A percentile compares a stretch with the other conserved stretches of the same genome.
Evolutionary conservation across 495 filamentous ascomycete genomes (phyloP).

Genomic region (Pyrenopolyporus hunteri): DNA sequence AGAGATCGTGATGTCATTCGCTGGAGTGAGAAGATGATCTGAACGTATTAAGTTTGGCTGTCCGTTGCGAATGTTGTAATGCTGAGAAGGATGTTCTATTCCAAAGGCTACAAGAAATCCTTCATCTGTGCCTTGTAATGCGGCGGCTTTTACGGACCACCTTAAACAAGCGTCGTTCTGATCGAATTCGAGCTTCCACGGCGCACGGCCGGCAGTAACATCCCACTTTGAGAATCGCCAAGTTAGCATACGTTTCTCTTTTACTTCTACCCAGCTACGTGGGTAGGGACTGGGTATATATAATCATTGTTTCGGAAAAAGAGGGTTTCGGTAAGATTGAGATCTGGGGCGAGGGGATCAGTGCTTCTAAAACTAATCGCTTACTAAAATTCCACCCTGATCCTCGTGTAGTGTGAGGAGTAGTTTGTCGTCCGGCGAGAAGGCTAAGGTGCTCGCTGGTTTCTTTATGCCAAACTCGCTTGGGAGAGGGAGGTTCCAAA

Average conservation of each 20-base stretch:
- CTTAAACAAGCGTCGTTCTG: neutral
- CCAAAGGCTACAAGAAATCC: constrained; percentile 3
- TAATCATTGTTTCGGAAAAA: no score
- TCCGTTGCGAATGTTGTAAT: neutral
- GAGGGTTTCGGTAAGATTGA: no score
- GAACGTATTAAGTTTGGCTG: neutral
- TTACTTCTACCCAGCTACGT: no score
- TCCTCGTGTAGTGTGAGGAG: constrained; percentile 1
- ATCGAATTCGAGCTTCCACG: neutral
- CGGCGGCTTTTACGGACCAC: neutral
- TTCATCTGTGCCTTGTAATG: neutral
- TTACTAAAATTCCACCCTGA: constrained; percentile 2
- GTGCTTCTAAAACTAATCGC: no score
- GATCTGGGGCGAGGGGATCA: no score
- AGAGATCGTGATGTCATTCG: neutral
- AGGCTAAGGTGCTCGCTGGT: neutral
- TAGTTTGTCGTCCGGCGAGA: neutral
- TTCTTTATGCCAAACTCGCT: constrained; percentile 1
- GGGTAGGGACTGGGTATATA: no score
- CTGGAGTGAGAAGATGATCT: neutral
- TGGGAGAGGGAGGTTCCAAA: constrained; percentile 2
- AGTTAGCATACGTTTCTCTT: no score
- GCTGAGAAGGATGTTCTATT: neutral
- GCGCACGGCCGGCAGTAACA: neutral
- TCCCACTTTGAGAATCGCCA: neutral